Percentiles rank a stretch among this genome's conserved stretches.
Evolutionary conservation across 2,329 filamentous ascomycete species (phyloP).

Genomic region (Thielaviopsis ethacetica): DNA sequence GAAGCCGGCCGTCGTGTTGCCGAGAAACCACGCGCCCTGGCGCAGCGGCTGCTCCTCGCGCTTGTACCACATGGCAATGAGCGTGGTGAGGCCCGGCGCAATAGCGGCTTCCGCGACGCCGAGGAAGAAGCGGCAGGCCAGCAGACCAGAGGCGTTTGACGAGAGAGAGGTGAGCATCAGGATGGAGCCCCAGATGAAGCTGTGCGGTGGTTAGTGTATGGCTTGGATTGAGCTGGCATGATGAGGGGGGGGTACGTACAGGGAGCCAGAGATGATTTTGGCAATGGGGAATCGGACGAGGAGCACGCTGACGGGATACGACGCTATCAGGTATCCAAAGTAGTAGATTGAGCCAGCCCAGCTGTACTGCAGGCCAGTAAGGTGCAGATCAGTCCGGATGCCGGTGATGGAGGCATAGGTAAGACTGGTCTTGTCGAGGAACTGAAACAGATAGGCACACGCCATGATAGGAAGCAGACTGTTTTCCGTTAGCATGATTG

Average conservation of each 20-base stretch:
- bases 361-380: conserved; percentile 33
- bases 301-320: conserved; percentile 16
- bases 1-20: conserved; percentile 16
- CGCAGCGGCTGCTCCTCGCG: conserved; percentile 17
- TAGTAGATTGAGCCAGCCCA: conserved; percentile 35
- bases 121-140: conserved; percentile 14
- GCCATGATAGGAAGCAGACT: conserved; percentile 36
- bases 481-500: conserved; percentile 1
- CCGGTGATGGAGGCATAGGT: conserved; percentile 35
- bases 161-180: conserved; percentile 15
- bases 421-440: conserved; percentile 41
- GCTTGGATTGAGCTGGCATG: not conserved
- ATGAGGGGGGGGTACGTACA: not conserved
- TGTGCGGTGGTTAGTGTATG: not conserved
- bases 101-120: conserved; percentile 15
- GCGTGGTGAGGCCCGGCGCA: conserved; percentile 8
- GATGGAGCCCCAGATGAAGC: conserved; percentile 11
- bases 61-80: conserved; percentile 16
- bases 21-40: conserved; percentile 17
- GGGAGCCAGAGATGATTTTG: conserved; percentile 15
- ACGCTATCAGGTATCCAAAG: conserved; percentile 29
- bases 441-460: conserved; percentile 41
- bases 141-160: conserved; percentile 13
- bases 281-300: conserved; percentile 17
- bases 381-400: conserved; percentile 25